Base-by-base conservation (phyloP, 169 alveolate genomes). In the Plasmodium yoelii region DNA sequence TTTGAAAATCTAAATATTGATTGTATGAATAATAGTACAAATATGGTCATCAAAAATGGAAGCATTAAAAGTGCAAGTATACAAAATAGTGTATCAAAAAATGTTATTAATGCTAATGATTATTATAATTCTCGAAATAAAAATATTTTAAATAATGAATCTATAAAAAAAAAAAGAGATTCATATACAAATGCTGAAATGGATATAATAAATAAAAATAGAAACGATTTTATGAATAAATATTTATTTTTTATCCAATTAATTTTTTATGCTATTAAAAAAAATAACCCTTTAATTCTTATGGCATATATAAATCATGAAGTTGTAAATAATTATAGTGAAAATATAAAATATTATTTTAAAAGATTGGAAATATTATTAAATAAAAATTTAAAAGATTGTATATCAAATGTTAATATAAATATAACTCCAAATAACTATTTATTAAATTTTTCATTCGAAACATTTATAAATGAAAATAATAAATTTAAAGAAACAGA, bases 241-340 rank as follows among this genome's bases (percentile, higher is more conserved):
- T 82, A 67, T 60, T 60, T 82, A 67, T 82, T 56, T 68, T 82
- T 82, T 47, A 65, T 82, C 55, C 90, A 82, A 68, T 34, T 82
- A 5, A 67, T 69, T 8, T 82, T 82, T 53, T 68, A 56, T 55
- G 86, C 73, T 10, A 82, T 82, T 3, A 82, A 68, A 61, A 69
- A 82, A 67, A 68, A 68, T 18, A 68, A 82, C n/a, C 90, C 90
- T 1, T 60, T 82, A 53, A 82, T 82, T 22, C 46, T 82, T 57
- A 61, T 68, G 22, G 82, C 84, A 3, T 82, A 82, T 82, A 68
- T 82, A 42, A 67, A 53, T 51, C 82, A 82, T 51, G 90, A 82
- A 82, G 39, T 82, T n/a, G 56, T 67, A 39, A 22, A 69, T 39
- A 68, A 7, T 12, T 68, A 82, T 61, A 15, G 46, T 13, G 24